Percentiles rank a stretch among this genome's conserved stretches.
These are phyloP conservation scores for Drechslera avenae DNA, from an alignment of 2,329 filamentous ascomycete species.

Conservation along the genomic window DNA sequence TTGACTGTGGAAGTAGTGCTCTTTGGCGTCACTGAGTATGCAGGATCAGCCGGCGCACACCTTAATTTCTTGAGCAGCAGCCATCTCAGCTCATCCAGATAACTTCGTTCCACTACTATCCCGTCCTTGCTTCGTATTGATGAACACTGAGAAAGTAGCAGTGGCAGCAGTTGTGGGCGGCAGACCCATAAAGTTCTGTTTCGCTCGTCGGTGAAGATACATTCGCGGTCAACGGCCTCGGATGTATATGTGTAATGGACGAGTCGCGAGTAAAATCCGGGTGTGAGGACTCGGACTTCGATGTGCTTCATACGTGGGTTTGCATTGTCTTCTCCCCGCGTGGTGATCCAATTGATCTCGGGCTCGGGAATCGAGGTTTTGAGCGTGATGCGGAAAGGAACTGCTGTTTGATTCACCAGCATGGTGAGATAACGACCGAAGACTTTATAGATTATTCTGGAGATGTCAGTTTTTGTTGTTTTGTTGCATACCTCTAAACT, in stretches of 20 bases:
- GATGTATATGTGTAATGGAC: conserved; percentile 66
- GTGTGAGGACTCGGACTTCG: conserved; percentile 65
- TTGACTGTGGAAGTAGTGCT: conserved; percentile 22
- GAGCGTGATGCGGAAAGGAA: conserved; percentile 60
- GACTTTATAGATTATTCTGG: conserved; percentile 43
- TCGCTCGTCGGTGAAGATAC: conserved; percentile 55
- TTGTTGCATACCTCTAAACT: neutral
- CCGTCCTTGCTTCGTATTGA: conserved; percentile 45
- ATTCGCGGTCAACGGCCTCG: conserved; percentile 67
- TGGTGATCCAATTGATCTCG: conserved; percentile 33
- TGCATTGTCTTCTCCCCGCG: conserved; percentile 8
- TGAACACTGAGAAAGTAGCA: conserved; percentile 24
- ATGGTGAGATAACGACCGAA: conserved; percentile 50
- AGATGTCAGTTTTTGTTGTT: conserved; percentile 13
- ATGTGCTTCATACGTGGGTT: conserved; percentile 46
- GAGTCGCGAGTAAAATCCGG: conserved; percentile 70
- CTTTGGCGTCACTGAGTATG: conserved; percentile 40
- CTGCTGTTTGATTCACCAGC: conserved; percentile 56
- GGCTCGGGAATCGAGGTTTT: conserved; percentile 54
- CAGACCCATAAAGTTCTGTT: conserved; percentile 65
- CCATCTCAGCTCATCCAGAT: conserved; percentile 45
- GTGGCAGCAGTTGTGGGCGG: conserved; percentile 56
- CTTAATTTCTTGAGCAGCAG: conserved; percentile 44
- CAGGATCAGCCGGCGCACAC: conserved; percentile 48
- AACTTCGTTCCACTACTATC: conserved; percentile 8